Percentiles rank a stretch among this genome's conserved stretches.
Evolutionary conservation across 2,329 filamentous ascomycete species (phyloP).

Genomic region (Cryphonectria carpinicola): DNA sequence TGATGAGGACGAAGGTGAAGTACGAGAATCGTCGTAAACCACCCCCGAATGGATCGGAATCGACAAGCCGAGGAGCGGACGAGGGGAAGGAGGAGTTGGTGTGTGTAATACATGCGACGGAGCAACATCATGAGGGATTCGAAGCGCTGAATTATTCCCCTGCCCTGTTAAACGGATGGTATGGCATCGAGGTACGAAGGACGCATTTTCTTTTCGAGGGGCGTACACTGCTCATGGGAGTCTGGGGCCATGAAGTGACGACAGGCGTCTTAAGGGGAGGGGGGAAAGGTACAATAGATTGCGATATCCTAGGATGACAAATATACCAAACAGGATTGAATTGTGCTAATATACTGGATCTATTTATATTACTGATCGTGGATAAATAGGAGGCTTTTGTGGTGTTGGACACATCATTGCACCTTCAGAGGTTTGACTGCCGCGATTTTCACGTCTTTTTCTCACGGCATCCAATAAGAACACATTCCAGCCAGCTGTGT

Average conservation of each 20-base stretch:
- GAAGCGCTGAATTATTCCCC: background rate
- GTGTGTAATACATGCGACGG: background rate
- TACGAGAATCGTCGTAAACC: slow-evolving; percentile 22
- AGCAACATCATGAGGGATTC: slow-evolving; percentile 5
- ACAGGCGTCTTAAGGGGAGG: slow-evolving; percentile 8
- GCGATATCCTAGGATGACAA: slow-evolving; percentile 29
- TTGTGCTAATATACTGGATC: background rate
- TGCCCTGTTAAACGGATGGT: background rate
- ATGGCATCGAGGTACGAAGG: background rate
- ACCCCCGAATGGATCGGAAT: background rate
- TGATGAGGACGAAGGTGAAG: slow-evolving; percentile 35
- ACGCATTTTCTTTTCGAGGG: slow-evolving; percentile 5
- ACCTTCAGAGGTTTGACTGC: background rate
- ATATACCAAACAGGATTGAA: slow-evolving; percentile 13
- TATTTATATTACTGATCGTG: slow-evolving; percentile 1
- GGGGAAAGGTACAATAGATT: slow-evolving; percentile 23
- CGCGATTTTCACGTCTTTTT: too few relatives aligned
- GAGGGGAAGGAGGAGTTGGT: background rate
- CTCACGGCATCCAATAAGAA: too few relatives aligned
- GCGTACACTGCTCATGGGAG: background rate
- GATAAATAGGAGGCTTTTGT: too few relatives aligned
- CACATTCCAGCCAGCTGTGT: too few relatives aligned
- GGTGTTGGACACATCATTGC: background rate
- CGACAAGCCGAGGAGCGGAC: background rate
- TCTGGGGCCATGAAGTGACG: slow-evolving; percentile 14